Evolutionary conservation across 352 stramenopile genomes (phyloP), one percentile per base, ranked within the genome.

Genomic region (Pythium folliculosum): DNA sequence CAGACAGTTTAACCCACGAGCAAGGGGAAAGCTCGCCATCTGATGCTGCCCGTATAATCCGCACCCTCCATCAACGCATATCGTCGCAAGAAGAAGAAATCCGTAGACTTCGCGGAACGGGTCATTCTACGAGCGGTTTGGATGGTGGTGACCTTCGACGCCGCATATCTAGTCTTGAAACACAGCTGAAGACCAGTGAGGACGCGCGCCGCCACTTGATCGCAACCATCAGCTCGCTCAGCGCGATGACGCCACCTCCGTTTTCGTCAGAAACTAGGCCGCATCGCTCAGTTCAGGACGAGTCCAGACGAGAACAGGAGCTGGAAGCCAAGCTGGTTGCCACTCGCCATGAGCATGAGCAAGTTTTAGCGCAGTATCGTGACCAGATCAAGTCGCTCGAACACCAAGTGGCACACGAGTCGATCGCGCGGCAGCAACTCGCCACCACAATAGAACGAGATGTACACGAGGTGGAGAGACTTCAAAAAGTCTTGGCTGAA

Each of bases 141-240:
- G 65, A 67, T 27, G 44, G 49, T 13, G 63, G 22, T 19, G 63
- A 60, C 49, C 21, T 72, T 25, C 59, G 47, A 30, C 60, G 66
- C 17, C 59, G 66, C 62, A 23, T 71, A 67, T 47, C 44, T 70
- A 79, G 67, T 38, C 67, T 91, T 25, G 80, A 88, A 54, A 60
- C 49, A 1, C 84, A 95, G 40, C 60, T 95, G 37, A 66, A 78
- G 66, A 78, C 79, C 9, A 95, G 87, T 35, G 87, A 95, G 73
- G 79, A 83, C 27, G 81, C 83, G 53, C 82, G 87, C 9, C 73
- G 67, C 1, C 74, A 86, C 27, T 59, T 95, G 48, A 73, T 89
- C 25, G 65, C 84, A 45, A 91, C 81, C 21, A 67, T 92, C 45
- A 77, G 66, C 14, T 75, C 77, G 0, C 56, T 91, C 1, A 80